Base-by-base conservation (phyloP, 2,329 filamentous ascomycete species). In the Clarireedia monteithiana region DNA sequence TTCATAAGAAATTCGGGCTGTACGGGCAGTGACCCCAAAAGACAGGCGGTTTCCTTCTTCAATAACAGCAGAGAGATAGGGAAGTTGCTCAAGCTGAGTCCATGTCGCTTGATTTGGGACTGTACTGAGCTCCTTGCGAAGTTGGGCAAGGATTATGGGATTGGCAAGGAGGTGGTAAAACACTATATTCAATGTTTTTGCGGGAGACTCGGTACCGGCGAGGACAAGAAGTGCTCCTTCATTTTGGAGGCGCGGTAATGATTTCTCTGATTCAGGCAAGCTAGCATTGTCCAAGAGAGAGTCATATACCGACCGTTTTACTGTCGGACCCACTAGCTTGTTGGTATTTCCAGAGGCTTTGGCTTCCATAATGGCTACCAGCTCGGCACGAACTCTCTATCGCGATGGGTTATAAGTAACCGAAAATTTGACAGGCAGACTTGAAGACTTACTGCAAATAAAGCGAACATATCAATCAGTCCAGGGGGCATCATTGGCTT, bases 161-260 rank as follows among this genome's bases (percentile, higher is more conserved):
- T 71, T 64, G 7, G 62, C 54, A 24, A 72, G 68, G 1, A 76
- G 59, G 64, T 72, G 58, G 61, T 68, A 75, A 5, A 68, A 65
- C 5, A 68, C 60, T 6, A 71, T 58, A 3, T 67, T 59, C 15
- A 76, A 62, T 0, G 68, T 63, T 59, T 66, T 66, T 5, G 65
- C 65, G 0, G 67, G 70, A 0, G 72, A 75, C 34, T 72, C 67
- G 14, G 69, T 71, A 2, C 71, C 73, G 4, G 72, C 73, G 26
- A 56, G 44, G 1, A 61, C 64, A 7, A 70, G 63, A 1, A 73
- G 45, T 44, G 59, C 48, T 6, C 48, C 67, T 17, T 75, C 73
- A 4, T 68, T 60, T 3, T 60, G 59, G 5, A 75, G 60, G 0
- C 73, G 65, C 2, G 48, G 26, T 0, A 64, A 30, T 0, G 64